Base-by-base conservation (phyloP, 2,329 filamentous ascomycete genomes). In the Beauveria rudraprayagi region DNA sequence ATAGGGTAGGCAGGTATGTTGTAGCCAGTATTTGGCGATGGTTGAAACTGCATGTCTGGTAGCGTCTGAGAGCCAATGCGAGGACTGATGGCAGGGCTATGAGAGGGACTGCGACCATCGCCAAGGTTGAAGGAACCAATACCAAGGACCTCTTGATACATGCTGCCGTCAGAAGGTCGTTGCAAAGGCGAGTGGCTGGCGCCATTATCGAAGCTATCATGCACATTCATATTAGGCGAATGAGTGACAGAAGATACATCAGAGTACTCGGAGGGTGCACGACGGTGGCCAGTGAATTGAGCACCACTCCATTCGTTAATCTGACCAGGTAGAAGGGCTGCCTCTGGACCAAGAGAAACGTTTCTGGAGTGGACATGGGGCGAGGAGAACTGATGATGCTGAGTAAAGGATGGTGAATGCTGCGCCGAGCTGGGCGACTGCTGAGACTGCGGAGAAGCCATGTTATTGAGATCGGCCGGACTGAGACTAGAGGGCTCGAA, bases 191-290 rank as follows among this genome's bases (percentile, higher is more conserved):
- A 97, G 63, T 90, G 87, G 61, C 88, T 81, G 64, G 84, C 78
- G 41, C 89, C 83, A 56, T 83, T 79, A 22, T 96, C 92, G 69
- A 96, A 95, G 65, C 79, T 84, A 68, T 97, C 92, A 63, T 89
- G 82, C 66, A 88, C 88, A 30, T 83, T 83, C 61, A 96, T 76
- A 69, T 91, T 91, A 3, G 93, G 93, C 19, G 93, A 97, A 26
- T 87, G 89, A 24, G 90, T 87, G 17, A 87, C 90, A 19, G 91
- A 96, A 5, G 88, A 96, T 6, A 96, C 87, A 66, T 97, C 93
- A 3, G 92, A 96, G 69, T 88, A 91, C 67, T 97, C 93, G n/a
- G 92, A 97, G 1, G 91, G 90, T 43, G 85, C 87, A 69, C 92
- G 85, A 67, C 92, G 84, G 71, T 97, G 93, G n/a, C 84, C 80